Base-by-base conservation (phyloP, 2,329 filamentous ascomycete species). In the Tolypocladium tropicale region DNA sequence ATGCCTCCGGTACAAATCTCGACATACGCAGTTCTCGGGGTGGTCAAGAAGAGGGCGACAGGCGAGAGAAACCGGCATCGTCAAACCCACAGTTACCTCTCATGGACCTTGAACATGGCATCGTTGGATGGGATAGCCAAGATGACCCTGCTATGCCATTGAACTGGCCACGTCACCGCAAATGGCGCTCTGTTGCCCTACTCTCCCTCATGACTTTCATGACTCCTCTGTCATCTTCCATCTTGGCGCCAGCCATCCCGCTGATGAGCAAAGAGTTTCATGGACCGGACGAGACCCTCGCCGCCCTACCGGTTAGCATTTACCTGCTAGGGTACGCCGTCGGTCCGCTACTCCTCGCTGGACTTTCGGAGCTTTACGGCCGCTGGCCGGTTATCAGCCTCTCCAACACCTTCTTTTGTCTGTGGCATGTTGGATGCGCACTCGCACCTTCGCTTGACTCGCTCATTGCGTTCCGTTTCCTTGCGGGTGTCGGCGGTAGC, bases 401-500 rank as follows among this genome's bases (percentile, higher is more conserved):
- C 3, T 79, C 82, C 56, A 88, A 84, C 59, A 63, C 76, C 6
- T 74, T 83, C 56, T 89, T 88, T 66, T 77, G 82, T 56, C 65
- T 79, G 1, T 87, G 83, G 72, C 81, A 81, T 51, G 77, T 89
- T 59, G 85, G 81, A 0, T 86, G 84, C 57, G 86, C 83, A 1
- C 71, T 88, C 4, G 75, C 83, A 0, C 79, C 80, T 1, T 69
- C 66, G 7, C 71, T 88, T 52, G 66, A 67, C 21, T 69, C 78
- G 41, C 74, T 88, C 49, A 78, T 86, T 33, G 74, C 77, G 2
- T 88, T 83, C 63, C 76, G 81, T 14, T 81, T 84, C 63, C 67
- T 83, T 46, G 77, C 78, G 4, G 85, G 84, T 0, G 67, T 86
- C 3, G 79, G 82, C 5, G 83, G 81, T 1, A 78, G 75, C 1